Evolutionary conservation across 441 rosid genomes (phyloP), one percentile per base, ranked within the genome.

Genomic region (Dalechampia spathulata): DNA sequence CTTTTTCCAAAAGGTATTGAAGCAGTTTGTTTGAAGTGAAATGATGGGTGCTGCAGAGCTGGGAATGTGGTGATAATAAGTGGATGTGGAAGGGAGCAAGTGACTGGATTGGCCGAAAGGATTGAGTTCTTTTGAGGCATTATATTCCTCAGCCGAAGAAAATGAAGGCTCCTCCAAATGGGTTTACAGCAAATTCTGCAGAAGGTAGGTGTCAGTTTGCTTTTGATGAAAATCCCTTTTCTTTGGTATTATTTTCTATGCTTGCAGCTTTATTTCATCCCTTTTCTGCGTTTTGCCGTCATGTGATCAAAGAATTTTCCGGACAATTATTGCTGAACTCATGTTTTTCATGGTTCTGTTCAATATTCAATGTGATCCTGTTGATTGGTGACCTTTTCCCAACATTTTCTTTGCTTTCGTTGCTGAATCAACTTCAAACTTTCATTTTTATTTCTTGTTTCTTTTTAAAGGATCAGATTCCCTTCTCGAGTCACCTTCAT

Each of bases 81-180:
- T 64, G 61, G 61, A 25, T 42, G 55, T 39, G 23, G 20, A 67
- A 63, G 62, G 55, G 52, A 66, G 58, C 50, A 65, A 68, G 73
- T 68, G 72, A 57, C 75, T 60, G 75, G 62, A 63, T 74, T 71
- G 61, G 58, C 59, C 63, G 39, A 54, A 49, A n/a, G n/a, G n/a
- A n/a, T n/a, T 4, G 32, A 43, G 26, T 2, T 5, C n/a, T 4
- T 36, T 51, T 44, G 52, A 23, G 34, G 46, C 21, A 50, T 48
- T 55, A 49, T 22, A n/a, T n/a, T n/a, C n/a, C n/a, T n/a, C 65
- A 49, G 13, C 34, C 52, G 64, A 61, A 45, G 57, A 78, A 58
- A 79, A 93, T 93, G 97, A 93, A 85, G 88, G 73, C 78, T 77
- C 86, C 90, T 63, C 60, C 96, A 62, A 89, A 85, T 87, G 99